Percentiles rank a stretch among this genome's conserved stretches.
Evolutionary conservation across 257 asterid genomes (phyloP).

Genomic region (Paraleonurus japonicus): DNA sequence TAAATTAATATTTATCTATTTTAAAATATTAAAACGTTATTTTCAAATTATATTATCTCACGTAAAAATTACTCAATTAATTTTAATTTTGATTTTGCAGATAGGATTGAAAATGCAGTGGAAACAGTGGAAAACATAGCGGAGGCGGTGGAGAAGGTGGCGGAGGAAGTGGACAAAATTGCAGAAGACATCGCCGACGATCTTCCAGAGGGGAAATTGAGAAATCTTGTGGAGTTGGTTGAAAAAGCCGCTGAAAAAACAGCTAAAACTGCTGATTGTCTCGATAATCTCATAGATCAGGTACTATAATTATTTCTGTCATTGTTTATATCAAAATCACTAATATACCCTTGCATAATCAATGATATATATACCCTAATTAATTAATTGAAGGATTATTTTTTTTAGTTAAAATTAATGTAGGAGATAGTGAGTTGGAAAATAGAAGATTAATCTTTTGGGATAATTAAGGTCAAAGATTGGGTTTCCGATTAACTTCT

Average conservation of each 20-base stretch:
- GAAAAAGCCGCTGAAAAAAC: constrained; percentile 55
- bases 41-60: no score
- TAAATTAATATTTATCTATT: no score
- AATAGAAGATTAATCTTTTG: no score
- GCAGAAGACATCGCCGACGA: constrained; percentile 48
- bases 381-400: no score
- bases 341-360: background rate
- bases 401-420: background rate
- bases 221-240: constrained; percentile 33
- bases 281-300: constrained; percentile 61
- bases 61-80: no score
- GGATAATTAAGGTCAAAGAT: background rate
- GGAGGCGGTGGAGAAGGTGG: constrained; percentile 66
- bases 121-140: constrained; percentile 51
- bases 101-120: constrained; percentile 37
- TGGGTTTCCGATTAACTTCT: no score
- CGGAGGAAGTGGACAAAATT: constrained; percentile 49
- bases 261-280: constrained; percentile 44
- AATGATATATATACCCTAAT: background rate
- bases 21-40: no score
- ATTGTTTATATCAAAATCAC: background rate
- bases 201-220: constrained; percentile 56
- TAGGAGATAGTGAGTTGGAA: no score
- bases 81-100: constrained; percentile 20
- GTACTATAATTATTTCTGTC: constrained; percentile 33